Evolutionary conservation across 164 flowering plant species (phyloP).

Genomic region (Buxus sempervirens): DNA sequence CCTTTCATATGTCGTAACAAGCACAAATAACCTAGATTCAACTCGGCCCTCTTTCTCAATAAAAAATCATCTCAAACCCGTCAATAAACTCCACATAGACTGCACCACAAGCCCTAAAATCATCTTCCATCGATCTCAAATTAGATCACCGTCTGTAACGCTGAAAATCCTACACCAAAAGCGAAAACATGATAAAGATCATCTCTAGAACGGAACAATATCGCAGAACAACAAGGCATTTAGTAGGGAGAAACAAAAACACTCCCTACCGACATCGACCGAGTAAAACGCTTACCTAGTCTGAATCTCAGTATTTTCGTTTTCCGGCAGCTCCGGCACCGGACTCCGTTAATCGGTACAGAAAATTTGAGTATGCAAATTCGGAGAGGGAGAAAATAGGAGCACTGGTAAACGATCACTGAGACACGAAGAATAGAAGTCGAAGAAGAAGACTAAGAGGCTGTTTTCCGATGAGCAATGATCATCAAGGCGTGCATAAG

Average conservation of each 20-base stretch:
- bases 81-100: background rate
- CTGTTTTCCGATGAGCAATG: too few relatives aligned
- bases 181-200: background rate
- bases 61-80: conserved; percentile 5
- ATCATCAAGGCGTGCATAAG: too few relatives aligned
- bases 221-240: background rate
- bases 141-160: background rate
- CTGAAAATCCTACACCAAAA: background rate
- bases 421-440: too few relatives aligned
- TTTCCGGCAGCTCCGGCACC: background rate
- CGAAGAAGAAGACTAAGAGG: too few relatives aligned
- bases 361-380: background rate
- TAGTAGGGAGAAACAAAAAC: background rate
- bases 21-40: conserved; percentile 19
- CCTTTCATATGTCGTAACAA: conserved; percentile 36
- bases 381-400: too few relatives aligned
- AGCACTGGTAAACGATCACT: too few relatives aligned
- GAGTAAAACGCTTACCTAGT: conserved; percentile 3
- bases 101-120: conserved; percentile 2
- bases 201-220: background rate
- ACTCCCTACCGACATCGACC: background rate
- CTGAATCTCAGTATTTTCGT: background rate
- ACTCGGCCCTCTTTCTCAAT: background rate
- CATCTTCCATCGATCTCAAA: background rate
- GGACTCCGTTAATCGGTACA: background rate